Conservation (phyloP, 768 basidiomycete species). For the Boletus huronensis region DNA sequence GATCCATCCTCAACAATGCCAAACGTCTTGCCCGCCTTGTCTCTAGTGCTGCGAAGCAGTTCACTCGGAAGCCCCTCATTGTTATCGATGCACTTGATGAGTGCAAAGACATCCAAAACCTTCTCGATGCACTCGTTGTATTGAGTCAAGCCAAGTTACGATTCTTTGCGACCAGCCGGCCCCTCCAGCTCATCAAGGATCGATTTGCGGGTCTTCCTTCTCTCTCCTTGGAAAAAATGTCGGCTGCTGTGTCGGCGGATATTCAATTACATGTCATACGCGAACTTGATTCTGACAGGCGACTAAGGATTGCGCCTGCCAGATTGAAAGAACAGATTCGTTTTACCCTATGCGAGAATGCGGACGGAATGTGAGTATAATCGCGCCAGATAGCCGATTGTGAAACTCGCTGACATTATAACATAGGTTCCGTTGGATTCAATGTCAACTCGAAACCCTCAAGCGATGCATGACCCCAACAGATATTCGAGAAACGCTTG, state of each 20-base stretch:
- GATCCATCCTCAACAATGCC: neutral
- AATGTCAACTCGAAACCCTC: neutral
- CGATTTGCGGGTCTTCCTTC: neutral
- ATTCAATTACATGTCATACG: neutral
- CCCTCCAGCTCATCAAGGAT: neutral
- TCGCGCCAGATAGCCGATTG: neutral
- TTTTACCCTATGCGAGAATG: neutral
- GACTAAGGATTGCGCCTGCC: neutral
- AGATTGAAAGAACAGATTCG: neutral
- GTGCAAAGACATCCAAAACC: neutral
- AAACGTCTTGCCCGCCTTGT: neutral
- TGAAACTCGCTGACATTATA: neutral
- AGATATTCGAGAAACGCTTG: neutral
- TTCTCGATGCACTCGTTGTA: neutral
- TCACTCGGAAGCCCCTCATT: neutral
- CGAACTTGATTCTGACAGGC: neutral
- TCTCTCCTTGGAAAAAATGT: neutral
- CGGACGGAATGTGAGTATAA: neutral
- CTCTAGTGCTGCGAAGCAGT: neutral
- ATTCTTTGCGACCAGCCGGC: neutral
- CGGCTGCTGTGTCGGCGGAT: neutral
- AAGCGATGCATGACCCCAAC: neutral
- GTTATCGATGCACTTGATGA: neutral
- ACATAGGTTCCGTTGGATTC: neutral
- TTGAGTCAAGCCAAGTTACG: neutral